phyloP scores from a whole-genome alignment of 176 grass and related monocot genomes.

The Aegilops sharonensis region DNA sequence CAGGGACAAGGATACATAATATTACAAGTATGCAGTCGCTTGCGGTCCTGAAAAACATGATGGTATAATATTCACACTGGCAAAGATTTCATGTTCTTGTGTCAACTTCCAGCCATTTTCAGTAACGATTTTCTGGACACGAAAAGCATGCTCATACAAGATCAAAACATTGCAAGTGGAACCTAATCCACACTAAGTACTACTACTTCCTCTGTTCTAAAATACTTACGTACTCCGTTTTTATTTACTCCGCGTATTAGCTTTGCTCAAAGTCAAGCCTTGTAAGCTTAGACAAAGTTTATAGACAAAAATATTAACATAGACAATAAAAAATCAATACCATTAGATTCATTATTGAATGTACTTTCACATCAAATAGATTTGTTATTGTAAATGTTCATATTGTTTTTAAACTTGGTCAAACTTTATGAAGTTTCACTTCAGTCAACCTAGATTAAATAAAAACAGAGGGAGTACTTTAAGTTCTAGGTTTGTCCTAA shows the following conservation, averaged over 20 bases:
- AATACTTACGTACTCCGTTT: not conserved
- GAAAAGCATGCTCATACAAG: not conserved
- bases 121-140: not conserved
- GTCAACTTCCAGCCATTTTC: slow-evolving; percentile 3
- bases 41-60: not conserved
- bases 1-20: not conserved
- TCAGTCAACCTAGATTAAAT: too few species aligned
- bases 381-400: too few species aligned
- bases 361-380: too few species aligned
- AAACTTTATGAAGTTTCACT: too few species aligned
- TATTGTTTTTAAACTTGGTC: too few species aligned
- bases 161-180: not conserved
- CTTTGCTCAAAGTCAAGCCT: too few species aligned
- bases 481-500: not conserved
- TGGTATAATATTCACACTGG: not conserved
- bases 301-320: too few species aligned
- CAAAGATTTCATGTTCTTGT: not conserved
- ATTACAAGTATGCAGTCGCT: not conserved
- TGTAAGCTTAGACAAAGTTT: too few species aligned
- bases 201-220: not conserved
- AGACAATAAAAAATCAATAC: too few species aligned
- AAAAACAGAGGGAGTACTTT: not conserved
- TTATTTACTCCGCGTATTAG: too few species aligned
- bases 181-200: not conserved
- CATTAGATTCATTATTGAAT: too few species aligned